phyloP scores from a whole-genome alignment of 139 green algal genomes.

The Asterochloris sp. region DNA sequence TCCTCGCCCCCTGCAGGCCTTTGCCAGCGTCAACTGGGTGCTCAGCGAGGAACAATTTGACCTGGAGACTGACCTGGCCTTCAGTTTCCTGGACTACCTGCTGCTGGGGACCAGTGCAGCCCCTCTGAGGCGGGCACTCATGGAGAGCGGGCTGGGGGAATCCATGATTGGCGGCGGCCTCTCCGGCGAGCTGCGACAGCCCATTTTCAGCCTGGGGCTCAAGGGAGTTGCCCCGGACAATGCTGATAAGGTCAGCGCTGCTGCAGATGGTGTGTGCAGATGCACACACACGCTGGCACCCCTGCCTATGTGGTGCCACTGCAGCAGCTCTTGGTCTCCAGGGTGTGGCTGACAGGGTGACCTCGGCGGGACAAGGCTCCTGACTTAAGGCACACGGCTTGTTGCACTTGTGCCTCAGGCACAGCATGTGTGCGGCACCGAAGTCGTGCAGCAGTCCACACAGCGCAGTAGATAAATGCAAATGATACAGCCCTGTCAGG shows the following conservation, averaged over 20 bases:
- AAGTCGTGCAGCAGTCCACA: no score
- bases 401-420: no score
- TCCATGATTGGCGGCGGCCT: constrained; percentile 89
- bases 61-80: constrained; percentile 86
- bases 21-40: constrained; percentile 90
- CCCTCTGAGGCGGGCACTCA: constrained; percentile 91
- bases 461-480: neutral
- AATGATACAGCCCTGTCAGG: no score
- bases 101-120: constrained; percentile 88
- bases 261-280: neutral
- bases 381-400: no score
- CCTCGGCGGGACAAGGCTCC: no score
- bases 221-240: constrained; percentile 80
- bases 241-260: constrained; percentile 48
- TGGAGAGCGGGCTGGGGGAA: constrained; percentile 88
- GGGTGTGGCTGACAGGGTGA: no score
- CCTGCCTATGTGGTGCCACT: no score
- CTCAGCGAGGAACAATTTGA: constrained; percentile 83
- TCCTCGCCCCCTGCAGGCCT: constrained; percentile 50
- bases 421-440: no score
- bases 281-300: neutral
- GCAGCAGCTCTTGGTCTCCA: no score
- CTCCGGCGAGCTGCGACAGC: constrained; percentile 91
- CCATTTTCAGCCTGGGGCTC: constrained; percentile 80
- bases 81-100: constrained; percentile 96